Evolutionary conservation across 768 basidiomycete genomes (phyloP), one percentile per base, ranked within the genome.

Genomic region (Pholiota molesta): DNA sequence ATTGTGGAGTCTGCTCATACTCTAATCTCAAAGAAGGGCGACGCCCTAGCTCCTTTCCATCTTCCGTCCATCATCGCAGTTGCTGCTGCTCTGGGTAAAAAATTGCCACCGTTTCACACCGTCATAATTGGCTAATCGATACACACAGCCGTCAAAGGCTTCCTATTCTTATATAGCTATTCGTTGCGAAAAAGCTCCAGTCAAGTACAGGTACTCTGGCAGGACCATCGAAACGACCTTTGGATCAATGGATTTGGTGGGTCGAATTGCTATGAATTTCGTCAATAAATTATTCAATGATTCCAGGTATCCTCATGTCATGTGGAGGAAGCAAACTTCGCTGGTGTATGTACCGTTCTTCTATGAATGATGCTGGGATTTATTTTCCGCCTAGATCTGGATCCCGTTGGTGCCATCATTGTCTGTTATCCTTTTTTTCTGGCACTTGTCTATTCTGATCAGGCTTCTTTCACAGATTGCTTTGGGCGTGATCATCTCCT

Each of bases 121-220:
- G 1, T 61, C 8, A 23, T 37, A 54, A 26, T 19, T 51, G 39
- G 56, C 45, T 45, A 52, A 58, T 61, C 28, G 21, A 26, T 45
- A 21, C 57, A 13, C 62, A 39, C 29, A 95, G 93, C 83, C 54
- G 87, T 92, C 64, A 99, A 99, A 75, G 81, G 94, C 51, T 47
- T 88, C 0, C 84, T 99, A 45, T 99, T 99, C 77, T 39, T 95
- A 4, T 97, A 95, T 75, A 95, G 95, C 73, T 86, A 79, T 68
- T 82, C 92, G 3, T 81, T 97, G 49, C 87, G 93, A 29, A 83
- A 82, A 33, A 86, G 85, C 65, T 95, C 92, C 6, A 95, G 92
- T 68, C 97, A 99, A 75, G 97, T 99, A 2, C 85, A 86, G 51
- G 86, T 97, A n/a, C 83, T 97, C 29, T 98, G 94, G 95, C 93